Conservation (phyloP, 768 basidiomycete genomes). For the Podaxis sp. region DNA sequence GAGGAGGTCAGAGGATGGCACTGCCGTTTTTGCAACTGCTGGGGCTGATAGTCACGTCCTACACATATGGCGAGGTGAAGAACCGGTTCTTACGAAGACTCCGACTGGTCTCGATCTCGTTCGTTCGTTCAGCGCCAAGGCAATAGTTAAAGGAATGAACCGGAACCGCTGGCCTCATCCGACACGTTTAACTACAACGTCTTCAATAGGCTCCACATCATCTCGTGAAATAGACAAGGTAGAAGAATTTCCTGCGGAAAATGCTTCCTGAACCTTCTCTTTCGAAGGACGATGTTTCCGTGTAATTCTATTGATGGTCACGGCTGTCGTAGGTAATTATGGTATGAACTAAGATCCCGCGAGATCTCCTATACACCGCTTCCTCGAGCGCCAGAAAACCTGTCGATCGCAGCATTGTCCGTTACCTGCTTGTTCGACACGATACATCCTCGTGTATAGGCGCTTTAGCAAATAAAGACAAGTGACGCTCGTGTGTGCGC, state of each 20-base stretch:
- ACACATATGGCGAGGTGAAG: constrained; percentile 9
- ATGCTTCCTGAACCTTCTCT: background rate
- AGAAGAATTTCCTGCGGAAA: background rate
- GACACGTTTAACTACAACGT: background rate
- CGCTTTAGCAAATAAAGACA: background rate
- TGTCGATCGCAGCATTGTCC: background rate
- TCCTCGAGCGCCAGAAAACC: background rate
- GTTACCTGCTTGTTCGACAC: background rate
- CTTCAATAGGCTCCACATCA: background rate
- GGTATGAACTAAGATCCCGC: background rate
- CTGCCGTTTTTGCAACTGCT: constrained; percentile 4
- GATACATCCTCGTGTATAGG: background rate
- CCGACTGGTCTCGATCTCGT: background rate
- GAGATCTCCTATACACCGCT: background rate
- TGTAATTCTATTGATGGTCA: background rate
- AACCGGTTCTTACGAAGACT: background rate
- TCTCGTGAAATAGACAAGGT: background rate
- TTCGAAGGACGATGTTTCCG: background rate
- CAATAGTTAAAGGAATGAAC: background rate
- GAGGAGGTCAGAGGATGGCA: constrained; percentile 1
- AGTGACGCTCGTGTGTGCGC: background rate
- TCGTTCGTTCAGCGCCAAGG: background rate
- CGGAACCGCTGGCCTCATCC: background rate
- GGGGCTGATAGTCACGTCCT: background rate
- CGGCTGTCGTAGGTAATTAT: background rate